Base-by-base conservation (phyloP, 345 rosid genomes). In the Citrus unshiu region DNA sequence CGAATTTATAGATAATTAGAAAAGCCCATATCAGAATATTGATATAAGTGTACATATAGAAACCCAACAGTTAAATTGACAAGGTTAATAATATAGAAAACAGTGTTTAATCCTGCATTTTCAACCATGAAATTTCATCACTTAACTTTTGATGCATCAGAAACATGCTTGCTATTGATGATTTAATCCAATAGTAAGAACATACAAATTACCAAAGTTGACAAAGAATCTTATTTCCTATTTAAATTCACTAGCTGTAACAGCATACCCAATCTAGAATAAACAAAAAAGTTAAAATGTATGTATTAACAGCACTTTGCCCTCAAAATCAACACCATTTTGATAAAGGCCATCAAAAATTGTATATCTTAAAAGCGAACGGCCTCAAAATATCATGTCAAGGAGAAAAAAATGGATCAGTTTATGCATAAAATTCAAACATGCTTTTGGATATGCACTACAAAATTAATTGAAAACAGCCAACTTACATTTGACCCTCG, bases 401-500 rank as follows among this genome's bases (percentile, higher is more conserved):
- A 60, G 29, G 19, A 39, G 57, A 61, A 9, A 24, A 57, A 7
- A 13, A 39, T 29, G 16, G 24, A 37, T 63, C 3, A 46, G 29
- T 75, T 49, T 21, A 72, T 35, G 51, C 19, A 7, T 49, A 9
- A 54, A 54, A 37, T 24, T 43, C 49, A 8, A 37, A 39, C 54
- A 73, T n/a, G 22, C 22, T 32, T 35, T 34, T 16, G 57, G n/a
- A 9, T 58, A 34, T 35, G 30, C 76, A 13, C 18, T 37, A 43
- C 12, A 25, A 16, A 68, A 18, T 9, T 40, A 67, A 73, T 39
- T 3, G 49, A 43, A 40, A 34, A 13, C 24, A 9, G 22, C 40
- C 25, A 57, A 78, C 94, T 88, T 84, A 91, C 94, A 61, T 79
- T 57, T 85, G 90, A 79, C 32, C 80, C 32, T 77, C 83, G 39